phyloP scores from a whole-genome alignment of 306 rosid genomes.

The Dalbergia cultrata region DNA sequence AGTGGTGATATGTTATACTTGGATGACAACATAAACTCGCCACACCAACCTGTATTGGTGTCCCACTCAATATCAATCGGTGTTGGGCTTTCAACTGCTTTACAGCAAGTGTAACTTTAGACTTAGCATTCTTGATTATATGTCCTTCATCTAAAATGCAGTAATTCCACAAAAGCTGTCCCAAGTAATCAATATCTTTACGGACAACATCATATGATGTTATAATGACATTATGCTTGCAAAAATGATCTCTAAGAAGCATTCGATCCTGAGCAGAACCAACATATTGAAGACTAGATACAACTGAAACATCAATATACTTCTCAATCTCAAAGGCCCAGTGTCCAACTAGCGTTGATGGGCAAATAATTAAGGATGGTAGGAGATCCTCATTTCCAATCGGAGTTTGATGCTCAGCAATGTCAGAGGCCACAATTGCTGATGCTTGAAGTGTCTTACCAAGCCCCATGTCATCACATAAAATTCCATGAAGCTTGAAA shows the following conservation, averaged over 20 bases:
- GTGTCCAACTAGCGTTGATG: slow-evolving; percentile 97
- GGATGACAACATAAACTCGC: slow-evolving; percentile 26
- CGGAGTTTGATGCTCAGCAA: slow-evolving; percentile 67
- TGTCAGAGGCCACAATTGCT: slow-evolving; percentile 91
- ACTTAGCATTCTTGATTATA: slow-evolving; percentile 91
- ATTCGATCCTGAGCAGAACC: slow-evolving; percentile 88
- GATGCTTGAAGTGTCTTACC: slow-evolving; percentile 99
- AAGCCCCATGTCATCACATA: slow-evolving; percentile 99
- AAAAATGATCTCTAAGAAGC: slow-evolving; percentile 73
- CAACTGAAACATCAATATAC: slow-evolving; percentile 76
- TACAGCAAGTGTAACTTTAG: slow-evolving; percentile 89
- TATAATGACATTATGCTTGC: slow-evolving; percentile 83
- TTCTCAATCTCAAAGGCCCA: slow-evolving; percentile 99
- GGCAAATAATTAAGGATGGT: slow-evolving; percentile 91
- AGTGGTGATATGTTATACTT: slow-evolving; percentile 21
- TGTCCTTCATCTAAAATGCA: slow-evolving; percentile 98
- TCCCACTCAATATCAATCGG: slow-evolving; percentile 96
- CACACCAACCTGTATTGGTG: slow-evolving; percentile 95
- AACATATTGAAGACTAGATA: slow-evolving; percentile 90
- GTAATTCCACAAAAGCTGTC: slow-evolving; percentile 79
- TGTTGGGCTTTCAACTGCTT: slow-evolving; percentile 95
- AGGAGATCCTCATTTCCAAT: slow-evolving; percentile 59
- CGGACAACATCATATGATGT: slow-evolving; percentile 96
- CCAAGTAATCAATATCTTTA: slow-evolving; percentile 86
- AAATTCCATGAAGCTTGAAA: slow-evolving; percentile 99